These are phyloP conservation scores for Glycine latifolia DNA, from an alignment of 306 rosid genomes.

Conservation along the genomic window DNA sequence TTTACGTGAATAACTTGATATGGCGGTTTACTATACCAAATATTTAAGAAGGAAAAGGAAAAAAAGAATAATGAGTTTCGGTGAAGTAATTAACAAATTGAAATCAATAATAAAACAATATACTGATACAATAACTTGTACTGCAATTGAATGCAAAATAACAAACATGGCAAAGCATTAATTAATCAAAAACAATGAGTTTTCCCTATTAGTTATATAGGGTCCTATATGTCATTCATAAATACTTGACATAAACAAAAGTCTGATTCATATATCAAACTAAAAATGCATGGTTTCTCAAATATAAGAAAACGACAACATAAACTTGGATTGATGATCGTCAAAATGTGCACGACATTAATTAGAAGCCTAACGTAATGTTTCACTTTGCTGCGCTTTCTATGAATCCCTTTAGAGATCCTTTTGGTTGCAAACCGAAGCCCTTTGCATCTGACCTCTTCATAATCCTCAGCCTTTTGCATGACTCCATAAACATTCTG, in stretches of 20 bases:
- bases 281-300: conserved; percentile 41
- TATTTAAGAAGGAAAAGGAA: neutral
- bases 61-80: neutral
- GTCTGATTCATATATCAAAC: conserved; percentile 9
- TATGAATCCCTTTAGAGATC: conserved; percentile 55
- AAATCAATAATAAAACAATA: neutral
- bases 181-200: conserved; percentile 36
- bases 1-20: too few relatives aligned
- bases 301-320: conserved; percentile 50
- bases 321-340: conserved; percentile 18
- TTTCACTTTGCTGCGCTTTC: conserved; percentile 51
- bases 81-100: neutral
- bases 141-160: neutral
- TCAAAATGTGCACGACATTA: conserved; percentile 40
- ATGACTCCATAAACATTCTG: conserved; percentile 89
- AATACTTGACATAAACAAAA: neutral
- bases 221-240: conserved; percentile 29
- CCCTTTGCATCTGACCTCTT: conserved; percentile 85
- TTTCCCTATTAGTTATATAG: conserved; percentile 39
- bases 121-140: neutral
- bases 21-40: too few relatives aligned
- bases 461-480: conserved; percentile 97
- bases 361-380: conserved; percentile 33
- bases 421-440: conserved; percentile 67
- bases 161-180: conserved; percentile 26